phyloP scores from a whole-genome alignment of 768 basidiomycete species.

The Lactarius akahatsu region DNA sequence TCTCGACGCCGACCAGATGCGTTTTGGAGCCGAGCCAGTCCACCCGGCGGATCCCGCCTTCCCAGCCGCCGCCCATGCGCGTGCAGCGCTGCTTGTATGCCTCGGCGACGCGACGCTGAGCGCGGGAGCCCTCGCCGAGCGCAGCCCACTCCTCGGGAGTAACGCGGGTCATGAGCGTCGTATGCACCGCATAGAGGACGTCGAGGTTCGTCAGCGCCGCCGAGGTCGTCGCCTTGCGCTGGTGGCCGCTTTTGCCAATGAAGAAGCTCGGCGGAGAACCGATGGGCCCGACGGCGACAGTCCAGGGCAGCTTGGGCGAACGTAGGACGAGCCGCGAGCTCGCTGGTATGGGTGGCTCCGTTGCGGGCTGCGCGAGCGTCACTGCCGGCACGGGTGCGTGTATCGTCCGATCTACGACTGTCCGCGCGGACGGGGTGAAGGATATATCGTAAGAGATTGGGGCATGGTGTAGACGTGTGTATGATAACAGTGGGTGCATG shows the following conservation, averaged over 20 bases:
- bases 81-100: constrained; percentile 65
- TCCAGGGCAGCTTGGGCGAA: constrained; percentile 62
- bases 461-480: constrained; percentile 53
- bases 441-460: constrained; percentile 62
- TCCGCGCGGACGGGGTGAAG: constrained; percentile 56
- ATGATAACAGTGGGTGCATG: constrained; percentile 65
- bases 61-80: constrained; percentile 63
- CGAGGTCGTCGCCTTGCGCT: constrained; percentile 20
- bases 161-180: constrained; percentile 53
- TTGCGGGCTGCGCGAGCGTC: constrained; percentile 62
- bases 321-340: constrained; percentile 50
- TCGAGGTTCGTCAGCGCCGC: constrained; percentile 57
- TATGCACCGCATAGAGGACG: constrained; percentile 58
- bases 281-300: constrained; percentile 48
- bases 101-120: constrained; percentile 56
- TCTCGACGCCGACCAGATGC: constrained; percentile 58
- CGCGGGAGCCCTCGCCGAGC: constrained; percentile 53
- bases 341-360: constrained; percentile 54
- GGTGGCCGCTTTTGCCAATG: constrained; percentile 26
- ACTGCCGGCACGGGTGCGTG: constrained; percentile 53
- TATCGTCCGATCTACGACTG: constrained; percentile 55
- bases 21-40: constrained; percentile 68
- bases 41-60: constrained; percentile 62
- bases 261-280: constrained; percentile 32
- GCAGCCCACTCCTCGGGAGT: constrained; percentile 65